Evolutionary conservation across 768 basidiomycete genomes (phyloP), one percentile per base, ranked within the genome.

Genomic region (Terana coerulea): DNA sequence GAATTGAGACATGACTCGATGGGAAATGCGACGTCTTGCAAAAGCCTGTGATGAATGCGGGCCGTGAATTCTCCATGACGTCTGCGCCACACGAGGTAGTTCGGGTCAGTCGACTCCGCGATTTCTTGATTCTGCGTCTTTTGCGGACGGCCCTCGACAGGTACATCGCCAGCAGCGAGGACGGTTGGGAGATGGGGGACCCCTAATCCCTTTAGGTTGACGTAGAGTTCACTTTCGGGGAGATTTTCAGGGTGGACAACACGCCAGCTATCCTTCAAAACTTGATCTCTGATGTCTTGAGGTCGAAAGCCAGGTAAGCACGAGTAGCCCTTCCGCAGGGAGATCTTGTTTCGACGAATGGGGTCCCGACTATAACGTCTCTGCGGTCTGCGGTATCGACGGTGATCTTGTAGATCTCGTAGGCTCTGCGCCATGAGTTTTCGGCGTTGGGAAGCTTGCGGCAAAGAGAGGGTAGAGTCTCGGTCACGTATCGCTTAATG

Each of bases 211-310:
- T 31, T 6, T 15, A 52, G 28, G 4, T 12, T 22, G 1, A 34
- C 22, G 26, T 45, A 52, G 9, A 33, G 30, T 2, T n/a, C 43
- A 12, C 31, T 33, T 25, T 53, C 52, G 8, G 37, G n/a, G 17
- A n/a, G 21, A 7, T n/a, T 14, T 5, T n/a, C 19, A 9, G 34
- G 19, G 44, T 26, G 22, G 15, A 10, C 28, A 10, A 19, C 10
- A 3, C 44, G 33, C 52, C 52, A 53, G 35, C 22, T 36, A 25
- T 52, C 51, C 43, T 53, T 47, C 15, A 53, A 17, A 39, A 26
- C 11, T 39, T 24, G 14, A 47, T 24, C 26, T 40, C 22, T 12
- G 29, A 5, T 25, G 10, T 21, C 26, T 28, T 36, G 22, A 39
- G 24, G 14, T 40, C 47, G 24, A 29, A 49, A 15, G 47, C 47